phyloP scores from a whole-genome alignment of 495 filamentous ascomycete species.

The Penicillium egyptiacum region DNA sequence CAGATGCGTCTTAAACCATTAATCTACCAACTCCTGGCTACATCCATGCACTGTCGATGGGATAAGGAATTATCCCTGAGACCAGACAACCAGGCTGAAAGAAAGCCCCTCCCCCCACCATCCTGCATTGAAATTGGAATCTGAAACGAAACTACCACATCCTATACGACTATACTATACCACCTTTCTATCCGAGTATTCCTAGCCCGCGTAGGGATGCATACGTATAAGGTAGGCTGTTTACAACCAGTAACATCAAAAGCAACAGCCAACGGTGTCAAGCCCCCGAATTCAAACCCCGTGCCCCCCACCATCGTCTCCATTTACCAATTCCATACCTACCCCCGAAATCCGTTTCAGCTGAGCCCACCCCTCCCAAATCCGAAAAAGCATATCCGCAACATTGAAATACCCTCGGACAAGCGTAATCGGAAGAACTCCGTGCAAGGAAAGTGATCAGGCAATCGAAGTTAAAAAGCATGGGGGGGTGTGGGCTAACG shows the following conservation, averaged over 20 bases:
- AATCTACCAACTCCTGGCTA: neutral
- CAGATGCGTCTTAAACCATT: neutral
- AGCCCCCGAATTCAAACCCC: neutral
- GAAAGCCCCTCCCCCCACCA: neutral
- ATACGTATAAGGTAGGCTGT: neutral
- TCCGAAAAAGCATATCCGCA: neutral
- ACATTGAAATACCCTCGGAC: neutral
- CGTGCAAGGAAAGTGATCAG: neutral
- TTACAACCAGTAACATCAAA: slow-evolving; percentile 3
- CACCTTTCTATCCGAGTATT: neutral
- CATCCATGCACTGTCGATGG: neutral
- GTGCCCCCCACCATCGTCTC: neutral
- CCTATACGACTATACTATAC: neutral
- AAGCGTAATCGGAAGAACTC: neutral
- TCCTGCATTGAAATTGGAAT: neutral
- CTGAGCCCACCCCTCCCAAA: neutral
- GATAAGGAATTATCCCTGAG: neutral
- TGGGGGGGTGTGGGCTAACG: neutral
- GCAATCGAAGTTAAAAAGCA: neutral
- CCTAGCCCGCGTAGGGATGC: neutral
- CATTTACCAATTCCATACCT: neutral
- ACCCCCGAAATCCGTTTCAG: neutral
- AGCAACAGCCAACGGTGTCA: slow-evolving; percentile 1
- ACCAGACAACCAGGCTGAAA: neutral
- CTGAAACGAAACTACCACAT: neutral